phyloP scores from a whole-genome alignment of 805 yeast genomes.

The Wickerhamiella occidentalis region DNA sequence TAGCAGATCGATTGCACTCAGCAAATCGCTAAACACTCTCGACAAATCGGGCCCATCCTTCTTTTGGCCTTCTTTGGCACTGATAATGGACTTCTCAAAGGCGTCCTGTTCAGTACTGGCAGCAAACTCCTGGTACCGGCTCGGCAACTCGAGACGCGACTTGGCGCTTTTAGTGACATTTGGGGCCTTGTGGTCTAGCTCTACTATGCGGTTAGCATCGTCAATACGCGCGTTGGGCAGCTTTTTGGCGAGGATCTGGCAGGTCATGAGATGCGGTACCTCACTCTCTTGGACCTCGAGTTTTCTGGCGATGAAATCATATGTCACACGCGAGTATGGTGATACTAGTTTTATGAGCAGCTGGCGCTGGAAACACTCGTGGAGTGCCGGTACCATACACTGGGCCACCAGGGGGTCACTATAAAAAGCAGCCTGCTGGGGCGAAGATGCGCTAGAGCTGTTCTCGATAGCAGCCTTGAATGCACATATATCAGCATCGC shows the following conservation, averaged over 20 bases:
- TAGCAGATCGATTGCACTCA: not conserved
- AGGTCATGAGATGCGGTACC: slow-evolving; percentile 19
- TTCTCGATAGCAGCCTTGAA: slow-evolving; percentile 14
- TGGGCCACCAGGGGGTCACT: not conserved
- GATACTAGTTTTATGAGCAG: slow-evolving; percentile 23
- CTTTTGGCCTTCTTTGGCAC: slow-evolving; percentile 2
- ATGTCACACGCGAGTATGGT: slow-evolving; percentile 25
- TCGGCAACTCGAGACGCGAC: slow-evolving; percentile 4
- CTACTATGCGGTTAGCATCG: slow-evolving; percentile 13
- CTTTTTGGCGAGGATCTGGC: slow-evolving; percentile 24
- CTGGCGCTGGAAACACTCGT: slow-evolving; percentile 22
- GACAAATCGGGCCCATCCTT: slow-evolving; percentile 6
- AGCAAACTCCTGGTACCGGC: slow-evolving; percentile 9
- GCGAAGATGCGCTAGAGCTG: not conserved
- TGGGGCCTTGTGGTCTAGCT: slow-evolving; percentile 26
- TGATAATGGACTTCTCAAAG: slow-evolving; percentile 7
- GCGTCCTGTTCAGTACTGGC: slow-evolving; percentile 1
- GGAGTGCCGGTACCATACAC: slow-evolving; percentile 13
- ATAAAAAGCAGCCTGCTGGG: not conserved
- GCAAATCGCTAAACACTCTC: slow-evolving; percentile 1
- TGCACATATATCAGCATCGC: slow-evolving; percentile 18
- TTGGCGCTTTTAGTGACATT: not conserved
- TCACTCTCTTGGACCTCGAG: slow-evolving; percentile 17
- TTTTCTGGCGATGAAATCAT: slow-evolving; percentile 21
- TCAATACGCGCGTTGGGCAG: slow-evolving; percentile 25